These are phyloP conservation scores for Cladosporium sp. DNA, from an alignment of 2,329 filamentous ascomycete species.

Conservation along the genomic window DNA sequence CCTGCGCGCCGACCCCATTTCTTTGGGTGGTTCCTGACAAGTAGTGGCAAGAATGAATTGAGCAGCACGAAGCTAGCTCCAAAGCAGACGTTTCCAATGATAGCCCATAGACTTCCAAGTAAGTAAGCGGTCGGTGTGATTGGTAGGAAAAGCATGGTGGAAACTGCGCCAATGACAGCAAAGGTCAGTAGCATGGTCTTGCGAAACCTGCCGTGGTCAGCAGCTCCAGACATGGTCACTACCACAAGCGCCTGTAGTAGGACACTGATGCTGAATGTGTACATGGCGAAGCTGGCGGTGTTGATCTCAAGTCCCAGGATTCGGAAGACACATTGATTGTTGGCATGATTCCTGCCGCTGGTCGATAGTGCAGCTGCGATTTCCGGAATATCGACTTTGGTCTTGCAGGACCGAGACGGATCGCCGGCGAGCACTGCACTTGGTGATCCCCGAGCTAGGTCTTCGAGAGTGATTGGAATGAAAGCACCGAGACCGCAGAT, in stretches of 20 bases:
- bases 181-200: slow-evolving; percentile 86
- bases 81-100: slow-evolving; percentile 89
- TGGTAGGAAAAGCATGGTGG: slow-evolving; percentile 85
- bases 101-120: slow-evolving; percentile 75
- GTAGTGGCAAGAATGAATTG: slow-evolving; percentile 88
- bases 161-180: slow-evolving; percentile 72
- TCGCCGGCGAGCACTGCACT: slow-evolving; percentile 83
- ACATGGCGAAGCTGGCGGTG: slow-evolving; percentile 96
- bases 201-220: slow-evolving; percentile 38
- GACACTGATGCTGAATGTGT: slow-evolving; percentile 92
- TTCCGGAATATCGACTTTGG: slow-evolving; percentile 6
- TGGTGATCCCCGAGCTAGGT: slow-evolving; percentile 70
- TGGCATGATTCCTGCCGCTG: neutral
- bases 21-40: slow-evolving; percentile 78
- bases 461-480: slow-evolving; percentile 91
- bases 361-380: neutral
- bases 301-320: slow-evolving; percentile 84
- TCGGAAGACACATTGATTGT: slow-evolving; percentile 72
- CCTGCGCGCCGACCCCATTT: neutral
- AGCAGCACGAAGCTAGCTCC: slow-evolving; percentile 92
- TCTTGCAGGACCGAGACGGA: slow-evolving; percentile 66
- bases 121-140: slow-evolving; percentile 72
- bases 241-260: slow-evolving; percentile 84
- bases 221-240: slow-evolving; percentile 81
- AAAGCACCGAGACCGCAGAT: slow-evolving; percentile 88